Base-by-base conservation (phyloP, 768 basidiomycete species). In the Rhodotorula taiwanensis region DNA sequence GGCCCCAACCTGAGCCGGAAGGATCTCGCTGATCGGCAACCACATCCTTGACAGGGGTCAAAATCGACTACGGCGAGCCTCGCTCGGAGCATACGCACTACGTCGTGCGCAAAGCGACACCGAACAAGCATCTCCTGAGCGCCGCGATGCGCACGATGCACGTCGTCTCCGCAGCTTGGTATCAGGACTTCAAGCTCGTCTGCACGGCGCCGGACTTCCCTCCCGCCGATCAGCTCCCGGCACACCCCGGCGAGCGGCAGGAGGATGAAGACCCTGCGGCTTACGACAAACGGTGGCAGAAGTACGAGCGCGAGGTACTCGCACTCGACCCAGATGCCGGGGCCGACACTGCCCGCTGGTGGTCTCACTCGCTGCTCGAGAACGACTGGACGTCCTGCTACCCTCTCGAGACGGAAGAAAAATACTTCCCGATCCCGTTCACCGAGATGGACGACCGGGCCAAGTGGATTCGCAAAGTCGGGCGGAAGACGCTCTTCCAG, bases 61-160 rank as follows among this genome's bases (percentile, higher is more conserved):
- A 71, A 44, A 4, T 67, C 43, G 48, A 55, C 16, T 48, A 44
- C 44, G 18, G 41, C 39, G 44, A 50, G 18, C 36, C 31, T 18
- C 52, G 48, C 25, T 28, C 62, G 9, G 64, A 61, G 30, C 60
- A 58, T 57, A 58, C 60, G 3, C 64, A 66, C 58, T 55, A 49
- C 39, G 9, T 66, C 41, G 4, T 36, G 25, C 25, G 34, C 27
- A 20, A 2, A 1, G 23, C 36, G 36, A 23, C 30, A 0, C 52
- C 59, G 5, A 27, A 55, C 15, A 4, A 18, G 20, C 9, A 28
- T 42, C 41, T 60, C 36, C 25, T 27, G 20, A 27, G 39, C 51
- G 51, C 67, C n/a, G 20, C 67, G 9, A 36, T 64, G 20, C 33
- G 9, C 41, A 5, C 6, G 10, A n/a, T 53, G 3, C 55, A 14